Evolutionary conservation across 2,329 filamentous ascomycete genomes (phyloP), one percentile per base, ranked within the genome.

Genomic region (Sporothrix brasiliensis): DNA sequence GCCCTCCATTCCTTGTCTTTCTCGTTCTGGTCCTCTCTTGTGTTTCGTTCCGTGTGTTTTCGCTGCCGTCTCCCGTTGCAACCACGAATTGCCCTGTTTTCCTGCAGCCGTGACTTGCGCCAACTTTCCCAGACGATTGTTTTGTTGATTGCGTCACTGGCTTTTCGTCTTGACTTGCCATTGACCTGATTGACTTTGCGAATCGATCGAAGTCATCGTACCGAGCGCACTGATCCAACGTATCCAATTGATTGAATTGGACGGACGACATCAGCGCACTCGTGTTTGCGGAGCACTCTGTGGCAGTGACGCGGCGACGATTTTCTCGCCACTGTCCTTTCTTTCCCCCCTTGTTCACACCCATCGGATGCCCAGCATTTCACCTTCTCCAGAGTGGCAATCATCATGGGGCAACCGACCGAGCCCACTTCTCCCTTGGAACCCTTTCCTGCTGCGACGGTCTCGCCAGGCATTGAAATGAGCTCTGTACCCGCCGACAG

Each of bases 361-460:
- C 44, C 58, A 39, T 44, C 58, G 39, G n/a, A 63, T 69, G 58
- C 68, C 24, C 39, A 58, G 30, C 54, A 27, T 44, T 30, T 16
- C 30, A 39, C 49, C n/a, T 30, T 47, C 24, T 41, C 10, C 10
- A 66, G 16, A 69, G 65, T 68, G 65, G 65, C 68, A 34, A 63
- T 50, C 63, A 70, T 63, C 63, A 70, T 63, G 69, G 72, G 70
- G 70, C 71, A 70, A 67, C 67, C 70, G 50, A 63, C 73, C 39
- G 49, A 63, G 56, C 67, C 65, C 24, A 65, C 49, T 34, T 49
- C 60, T 27, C 65, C 67, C 39, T 41, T 50, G 34, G 72, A 70
- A 19, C 30, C 53, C 44, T 67, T 68, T 47, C 66, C 67, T 34
- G 19, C 65, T 19, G 27, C 63, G 47, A 14, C 63, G n/a, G 41